phyloP scores from a whole-genome alignment of 148 eudicot genomes.

The Rhododendron henanense region DNA sequence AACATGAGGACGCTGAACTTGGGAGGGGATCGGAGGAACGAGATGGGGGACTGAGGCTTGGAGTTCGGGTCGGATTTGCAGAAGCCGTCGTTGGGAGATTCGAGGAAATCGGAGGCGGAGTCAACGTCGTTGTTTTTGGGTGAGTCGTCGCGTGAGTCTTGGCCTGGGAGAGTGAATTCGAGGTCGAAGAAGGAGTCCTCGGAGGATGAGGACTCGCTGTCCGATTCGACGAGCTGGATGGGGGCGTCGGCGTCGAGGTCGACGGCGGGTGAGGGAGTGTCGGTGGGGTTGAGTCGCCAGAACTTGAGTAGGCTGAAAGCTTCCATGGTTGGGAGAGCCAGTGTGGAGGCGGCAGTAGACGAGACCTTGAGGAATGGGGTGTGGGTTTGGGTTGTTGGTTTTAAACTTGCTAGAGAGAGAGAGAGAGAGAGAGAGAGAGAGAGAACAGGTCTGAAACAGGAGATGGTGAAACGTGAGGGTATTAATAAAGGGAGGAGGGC shows the following conservation, averaged over 20 bases:
- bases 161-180: neutral
- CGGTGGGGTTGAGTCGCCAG: slow-evolving; percentile 34
- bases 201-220: neutral
- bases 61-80: neutral
- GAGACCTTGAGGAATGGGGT: neutral
- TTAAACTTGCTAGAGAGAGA: neutral
- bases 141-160: neutral
- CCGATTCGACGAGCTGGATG: neutral
- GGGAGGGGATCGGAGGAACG: neutral
- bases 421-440: neutral
- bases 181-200: neutral
- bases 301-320: slow-evolving; percentile 48
- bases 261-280: neutral
- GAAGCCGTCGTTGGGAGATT: neutral
- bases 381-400: neutral
- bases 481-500: neutral
- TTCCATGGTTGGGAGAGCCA: slow-evolving; percentile 38
- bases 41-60: neutral
- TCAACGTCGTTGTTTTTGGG: neutral
- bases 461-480: neutral
- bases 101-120: neutral
- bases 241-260: neutral
- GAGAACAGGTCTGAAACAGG: neutral
- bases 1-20: neutral
- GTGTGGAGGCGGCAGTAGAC: neutral